Conservation (phyloP, 2,329 filamentous ascomycete genomes). For the Zalaria obscura region DNA sequence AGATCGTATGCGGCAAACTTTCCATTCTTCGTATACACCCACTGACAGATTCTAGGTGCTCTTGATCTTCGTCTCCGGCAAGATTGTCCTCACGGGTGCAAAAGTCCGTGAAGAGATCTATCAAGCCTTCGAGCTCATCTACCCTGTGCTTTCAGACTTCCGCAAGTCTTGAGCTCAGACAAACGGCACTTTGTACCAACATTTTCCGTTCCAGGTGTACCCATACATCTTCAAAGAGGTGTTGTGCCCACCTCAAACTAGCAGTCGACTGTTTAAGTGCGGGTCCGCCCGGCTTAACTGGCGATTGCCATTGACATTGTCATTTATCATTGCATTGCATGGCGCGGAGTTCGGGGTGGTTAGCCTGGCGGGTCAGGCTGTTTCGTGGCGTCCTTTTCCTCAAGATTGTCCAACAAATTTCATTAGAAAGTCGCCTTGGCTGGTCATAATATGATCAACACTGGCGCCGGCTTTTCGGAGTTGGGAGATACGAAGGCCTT, state of each 20-base stretch:
- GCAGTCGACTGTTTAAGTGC: too few species aligned
- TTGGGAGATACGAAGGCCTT: too few species aligned
- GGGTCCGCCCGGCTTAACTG: too few species aligned
- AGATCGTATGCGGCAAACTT: constrained; percentile 45
- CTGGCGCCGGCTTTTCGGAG: neutral
- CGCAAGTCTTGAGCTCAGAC: constrained; percentile 15
- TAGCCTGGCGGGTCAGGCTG: constrained; percentile 5
- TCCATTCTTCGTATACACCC: neutral
- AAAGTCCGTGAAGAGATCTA: constrained; percentile 98
- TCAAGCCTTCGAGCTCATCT: constrained; percentile 93
- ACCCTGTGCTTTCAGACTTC: constrained; percentile 64
- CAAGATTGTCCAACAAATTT: constrained; percentile 1
- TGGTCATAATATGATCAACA: neutral
- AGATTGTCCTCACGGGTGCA: constrained; percentile 94
- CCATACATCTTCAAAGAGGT: constrained; percentile 2
- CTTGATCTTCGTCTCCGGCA: constrained; percentile 93
- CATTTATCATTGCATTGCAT: constrained; percentile 6
- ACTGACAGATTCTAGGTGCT: constrained; percentile 42
- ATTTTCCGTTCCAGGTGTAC: constrained; percentile 4
- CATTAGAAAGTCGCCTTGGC: neutral
- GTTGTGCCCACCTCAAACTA: constrained; percentile 4
- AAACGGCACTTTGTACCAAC: constrained; percentile 7
- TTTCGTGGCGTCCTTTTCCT: neutral
- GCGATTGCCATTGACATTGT: neutral
- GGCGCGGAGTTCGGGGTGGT: constrained; percentile 7